These are phyloP conservation scores for Pseudohalonectria lignicola DNA, from an alignment of 2,329 filamentous ascomycete species.

Conservation along the genomic window DNA sequence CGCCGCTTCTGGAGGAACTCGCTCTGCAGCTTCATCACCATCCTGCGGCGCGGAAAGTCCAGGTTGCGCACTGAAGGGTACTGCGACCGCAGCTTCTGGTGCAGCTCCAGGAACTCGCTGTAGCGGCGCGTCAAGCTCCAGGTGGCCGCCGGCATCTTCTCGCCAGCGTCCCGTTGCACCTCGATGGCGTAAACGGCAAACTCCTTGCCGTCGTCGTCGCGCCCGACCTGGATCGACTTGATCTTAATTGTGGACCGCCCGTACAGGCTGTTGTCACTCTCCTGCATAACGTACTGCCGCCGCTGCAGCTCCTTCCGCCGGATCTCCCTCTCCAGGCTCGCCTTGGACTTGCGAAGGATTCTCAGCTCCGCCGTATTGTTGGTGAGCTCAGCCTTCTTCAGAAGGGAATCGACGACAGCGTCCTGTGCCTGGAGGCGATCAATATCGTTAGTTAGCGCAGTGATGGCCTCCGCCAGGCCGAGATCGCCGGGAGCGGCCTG, in stretches of 20 bases:
- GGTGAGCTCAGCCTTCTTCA: constrained; percentile 87
- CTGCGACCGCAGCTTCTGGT: constrained; percentile 73
- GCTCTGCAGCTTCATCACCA: constrained; percentile 93
- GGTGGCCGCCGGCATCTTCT: constrained; percentile 91
- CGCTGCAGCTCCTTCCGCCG: constrained; percentile 89
- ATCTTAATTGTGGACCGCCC: constrained; percentile 84
- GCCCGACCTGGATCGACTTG: constrained; percentile 84
- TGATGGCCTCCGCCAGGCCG: constrained; percentile 85
- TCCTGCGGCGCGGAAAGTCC: constrained; percentile 82
- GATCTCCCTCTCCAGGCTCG: constrained; percentile 86
- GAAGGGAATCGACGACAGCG: constrained; percentile 81
- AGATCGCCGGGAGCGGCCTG: constrained; percentile 92
- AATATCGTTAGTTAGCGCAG: constrained; percentile 78
- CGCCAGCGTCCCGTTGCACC: constrained; percentile 78
- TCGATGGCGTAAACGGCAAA: constrained; percentile 91
- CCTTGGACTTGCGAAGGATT: constrained; percentile 86
- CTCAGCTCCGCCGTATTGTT: constrained; percentile 92
- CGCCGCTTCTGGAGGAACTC: constrained; percentile 90
- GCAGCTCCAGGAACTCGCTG: constrained; percentile 92
- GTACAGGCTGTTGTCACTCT: constrained; percentile 94
- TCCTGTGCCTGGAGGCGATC: constrained; percentile 82
- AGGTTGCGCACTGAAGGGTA: constrained; percentile 83
- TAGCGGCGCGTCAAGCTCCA: constrained; percentile 92
- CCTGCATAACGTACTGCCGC: constrained; percentile 94
- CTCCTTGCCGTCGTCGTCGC: constrained; percentile 85